These are phyloP conservation scores for Nitzschia palea DNA, from an alignment of 108 stramenopile species.

Conservation along the genomic window DNA sequence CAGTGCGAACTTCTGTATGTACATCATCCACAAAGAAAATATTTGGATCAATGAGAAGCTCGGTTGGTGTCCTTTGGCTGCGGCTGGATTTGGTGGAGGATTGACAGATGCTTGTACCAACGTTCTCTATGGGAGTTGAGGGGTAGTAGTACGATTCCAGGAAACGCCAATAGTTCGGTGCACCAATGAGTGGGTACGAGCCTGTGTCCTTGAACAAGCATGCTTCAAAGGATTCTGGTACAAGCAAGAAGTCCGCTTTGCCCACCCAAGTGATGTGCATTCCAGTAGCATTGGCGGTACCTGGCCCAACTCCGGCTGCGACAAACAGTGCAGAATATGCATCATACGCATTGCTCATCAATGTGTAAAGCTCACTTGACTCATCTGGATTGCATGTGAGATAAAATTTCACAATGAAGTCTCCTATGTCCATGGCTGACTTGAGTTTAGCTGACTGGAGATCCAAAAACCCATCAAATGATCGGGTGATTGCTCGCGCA, in stretches of 20 bases:
- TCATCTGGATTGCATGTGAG: not conserved
- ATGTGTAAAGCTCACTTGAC: not conserved
- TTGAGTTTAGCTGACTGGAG: not conserved
- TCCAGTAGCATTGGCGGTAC: slow-evolving; percentile 19
- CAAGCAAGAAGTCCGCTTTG: too few relatives aligned
- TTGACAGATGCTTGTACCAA: too few relatives aligned
- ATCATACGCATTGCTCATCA: not conserved
- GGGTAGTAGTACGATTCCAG: too few relatives aligned
- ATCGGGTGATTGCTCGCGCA: slow-evolving; percentile 1
- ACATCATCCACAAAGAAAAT: slow-evolving; percentile 22
- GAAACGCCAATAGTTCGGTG: not conserved
- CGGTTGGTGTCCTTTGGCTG: too few relatives aligned
- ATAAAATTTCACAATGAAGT: not conserved
- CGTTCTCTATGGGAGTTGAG: too few relatives aligned
- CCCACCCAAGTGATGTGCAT: slow-evolving; percentile 30
- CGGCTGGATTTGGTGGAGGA: too few relatives aligned
- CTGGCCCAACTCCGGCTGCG: slow-evolving; percentile 5
- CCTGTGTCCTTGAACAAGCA: not conserved
- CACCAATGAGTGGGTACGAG: slow-evolving; percentile 3
- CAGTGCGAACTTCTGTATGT: too few relatives aligned
- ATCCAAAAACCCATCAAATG: slow-evolving; percentile 22
- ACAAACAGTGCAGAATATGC: slow-evolving; percentile 28
- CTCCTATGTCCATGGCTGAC: slow-evolving; percentile 18
- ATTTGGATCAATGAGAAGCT: slow-evolving; percentile 1
- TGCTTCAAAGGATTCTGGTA: not conserved